A percentile compares a stretch with the other conserved stretches of the same genome.
These are phyloP conservation scores for Misopates orontium DNA, from an alignment of 257 asterid species.

Conservation along the genomic window DNA sequence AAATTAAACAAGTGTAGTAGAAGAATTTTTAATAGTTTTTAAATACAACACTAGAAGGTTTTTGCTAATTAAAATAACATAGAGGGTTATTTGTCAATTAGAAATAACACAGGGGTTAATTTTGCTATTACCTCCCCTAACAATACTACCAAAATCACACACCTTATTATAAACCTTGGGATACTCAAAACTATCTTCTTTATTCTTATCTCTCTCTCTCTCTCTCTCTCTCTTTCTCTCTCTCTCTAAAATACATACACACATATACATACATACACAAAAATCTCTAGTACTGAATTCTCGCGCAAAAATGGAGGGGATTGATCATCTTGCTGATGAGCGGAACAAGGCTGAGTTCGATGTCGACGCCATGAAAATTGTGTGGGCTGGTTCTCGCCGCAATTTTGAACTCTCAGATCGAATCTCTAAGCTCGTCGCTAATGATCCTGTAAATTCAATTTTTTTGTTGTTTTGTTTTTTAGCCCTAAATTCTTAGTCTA, in stretches of 20 bases:
- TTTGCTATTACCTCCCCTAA: too few species aligned
- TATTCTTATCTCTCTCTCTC: not conserved
- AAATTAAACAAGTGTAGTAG: too few species aligned
- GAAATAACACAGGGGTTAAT: too few species aligned
- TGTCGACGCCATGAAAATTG: slow-evolving; percentile 84
- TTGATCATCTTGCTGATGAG: slow-evolving; percentile 79
- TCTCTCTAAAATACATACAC: not conserved
- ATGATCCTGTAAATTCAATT: slow-evolving; percentile 67
- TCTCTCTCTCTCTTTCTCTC: not conserved
- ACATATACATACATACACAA: too few species aligned
- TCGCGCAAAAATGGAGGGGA: slow-evolving; percentile 43
- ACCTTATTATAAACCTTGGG: too few species aligned
- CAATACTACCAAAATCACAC: too few species aligned
- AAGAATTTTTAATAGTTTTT: too few species aligned
- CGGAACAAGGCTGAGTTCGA: slow-evolving; percentile 83
- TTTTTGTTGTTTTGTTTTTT: not conserved
- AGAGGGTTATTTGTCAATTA: too few species aligned
- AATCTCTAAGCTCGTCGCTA: slow-evolving; percentile 88
- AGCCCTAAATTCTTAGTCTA: too few species aligned
- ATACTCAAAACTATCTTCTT: too few species aligned
- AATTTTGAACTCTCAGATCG: slow-evolving; percentile 77
- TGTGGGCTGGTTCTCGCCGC: slow-evolving; percentile 93
- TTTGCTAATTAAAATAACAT: too few species aligned
- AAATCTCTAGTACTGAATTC: not conserved
- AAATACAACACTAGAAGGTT: too few species aligned